Evolutionary conservation across 176 grass and related monocot genomes (phyloP).

Genomic region (Pontederia crassipes): DNA sequence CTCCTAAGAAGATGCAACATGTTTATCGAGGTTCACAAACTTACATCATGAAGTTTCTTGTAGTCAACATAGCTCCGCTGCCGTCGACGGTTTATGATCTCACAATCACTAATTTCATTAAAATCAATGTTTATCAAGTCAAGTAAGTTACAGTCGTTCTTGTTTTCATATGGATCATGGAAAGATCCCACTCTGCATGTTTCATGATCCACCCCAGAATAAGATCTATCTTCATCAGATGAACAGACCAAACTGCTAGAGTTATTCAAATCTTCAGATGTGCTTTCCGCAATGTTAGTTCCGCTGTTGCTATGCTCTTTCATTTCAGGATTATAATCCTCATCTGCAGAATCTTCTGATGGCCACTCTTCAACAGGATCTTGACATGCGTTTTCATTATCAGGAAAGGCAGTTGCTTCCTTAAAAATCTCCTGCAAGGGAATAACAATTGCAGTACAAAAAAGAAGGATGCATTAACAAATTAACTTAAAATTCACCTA

Average conservation of each 20-base stretch:
- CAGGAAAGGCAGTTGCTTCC: conserved; percentile 48
- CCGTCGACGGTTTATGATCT: conserved; percentile 46
- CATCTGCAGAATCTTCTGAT: conserved; percentile 96
- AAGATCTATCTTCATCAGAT: conserved; percentile 49
- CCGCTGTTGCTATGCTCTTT: conserved; percentile 41
- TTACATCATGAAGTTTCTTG: conserved; percentile 79
- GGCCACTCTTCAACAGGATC: conserved; percentile 57
- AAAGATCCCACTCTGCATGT: conserved; percentile 28
- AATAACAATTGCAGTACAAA: neutral
- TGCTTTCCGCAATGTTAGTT: conserved; percentile 35
- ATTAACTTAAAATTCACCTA: conserved; percentile 11
- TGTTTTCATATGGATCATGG: conserved; percentile 14
- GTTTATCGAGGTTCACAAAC: conserved; percentile 8
- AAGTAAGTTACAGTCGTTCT: conserved; percentile 2
- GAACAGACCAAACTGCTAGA: conserved; percentile 54
- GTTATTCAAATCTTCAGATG: conserved; percentile 47
- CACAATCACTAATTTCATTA: conserved; percentile 31
- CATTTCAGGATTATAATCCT: conserved; percentile 82
- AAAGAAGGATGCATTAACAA: conserved; percentile 1
- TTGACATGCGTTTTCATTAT: conserved; percentile 27
- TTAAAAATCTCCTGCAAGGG: conserved; percentile 76
- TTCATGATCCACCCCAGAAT: conserved; percentile 39
- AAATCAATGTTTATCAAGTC: conserved; percentile 34
- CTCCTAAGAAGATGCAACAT: too few species aligned
- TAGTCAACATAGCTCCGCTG: conserved; percentile 66